A percentile compares a stretch with the other conserved stretches of the same genome.
These are phyloP conservation scores for Suillus lakei DNA, from an alignment of 768 basidiomycete genomes.

Conservation along the genomic window DNA sequence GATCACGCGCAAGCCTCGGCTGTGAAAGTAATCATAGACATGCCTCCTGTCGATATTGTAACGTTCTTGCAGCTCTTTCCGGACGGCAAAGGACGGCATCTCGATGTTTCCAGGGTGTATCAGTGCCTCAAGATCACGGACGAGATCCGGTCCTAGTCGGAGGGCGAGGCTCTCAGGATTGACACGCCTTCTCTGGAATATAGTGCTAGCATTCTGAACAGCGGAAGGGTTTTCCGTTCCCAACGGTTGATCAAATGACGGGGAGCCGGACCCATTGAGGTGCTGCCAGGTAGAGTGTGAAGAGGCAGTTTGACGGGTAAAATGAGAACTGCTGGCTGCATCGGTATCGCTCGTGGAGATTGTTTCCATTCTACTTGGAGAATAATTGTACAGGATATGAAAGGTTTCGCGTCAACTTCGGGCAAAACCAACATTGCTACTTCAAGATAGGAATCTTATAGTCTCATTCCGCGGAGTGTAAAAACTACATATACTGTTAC, in stretches of 20 bases:
- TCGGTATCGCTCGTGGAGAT: not conserved
- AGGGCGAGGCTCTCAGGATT: conserved; percentile 73
- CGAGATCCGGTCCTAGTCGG: conserved; percentile 67
- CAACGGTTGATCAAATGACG: not conserved
- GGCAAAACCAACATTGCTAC: not conserved
- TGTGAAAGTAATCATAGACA: conserved; percentile 82
- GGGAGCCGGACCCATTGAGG: conserved; percentile 1
- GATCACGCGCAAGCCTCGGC: conserved; percentile 61
- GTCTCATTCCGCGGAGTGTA: conserved; percentile 4
- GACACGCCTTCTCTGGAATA: conserved; percentile 49
- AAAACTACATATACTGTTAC: not conserved
- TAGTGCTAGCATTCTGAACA: not conserved
- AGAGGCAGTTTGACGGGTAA: not conserved
- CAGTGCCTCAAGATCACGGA: conserved; percentile 73
- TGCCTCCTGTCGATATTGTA: conserved; percentile 74
- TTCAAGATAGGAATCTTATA: not conserved
- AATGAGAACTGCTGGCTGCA: not conserved
- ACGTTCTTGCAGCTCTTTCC: conserved; percentile 72
- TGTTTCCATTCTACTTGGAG: not conserved
- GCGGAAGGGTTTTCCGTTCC: not conserved
- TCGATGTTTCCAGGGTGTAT: conserved; percentile 69
- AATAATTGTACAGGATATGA: not conserved
- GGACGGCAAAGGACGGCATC: conserved; percentile 75
- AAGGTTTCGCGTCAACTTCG: not conserved
- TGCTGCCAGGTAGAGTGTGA: conserved; percentile 5